phyloP scores from a whole-genome alignment of 2,329 filamentous ascomycete species.

The Sphaerulina populicola region DNA sequence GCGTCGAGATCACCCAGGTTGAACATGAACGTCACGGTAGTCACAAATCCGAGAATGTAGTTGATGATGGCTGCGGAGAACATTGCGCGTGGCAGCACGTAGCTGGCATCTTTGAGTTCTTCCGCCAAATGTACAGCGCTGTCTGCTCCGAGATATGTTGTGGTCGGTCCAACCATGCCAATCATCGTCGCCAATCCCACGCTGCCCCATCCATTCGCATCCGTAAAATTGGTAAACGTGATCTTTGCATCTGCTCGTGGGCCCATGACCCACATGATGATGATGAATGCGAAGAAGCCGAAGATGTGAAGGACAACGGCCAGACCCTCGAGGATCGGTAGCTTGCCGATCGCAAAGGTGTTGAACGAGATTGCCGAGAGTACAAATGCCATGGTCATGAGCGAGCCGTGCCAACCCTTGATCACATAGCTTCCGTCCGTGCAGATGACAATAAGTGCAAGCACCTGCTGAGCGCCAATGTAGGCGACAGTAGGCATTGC shows the following conservation, averaged over 20 bases:
- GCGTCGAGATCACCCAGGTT: constrained; percentile 23
- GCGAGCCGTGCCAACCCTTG: constrained; percentile 21
- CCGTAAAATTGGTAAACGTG: constrained; percentile 23
- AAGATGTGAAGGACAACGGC: constrained; percentile 26
- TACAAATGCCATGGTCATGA: constrained; percentile 24
- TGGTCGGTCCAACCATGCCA: constrained; percentile 30
- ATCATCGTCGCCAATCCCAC: constrained; percentile 24
- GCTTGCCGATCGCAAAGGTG: constrained; percentile 26
- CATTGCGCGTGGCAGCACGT: constrained; percentile 29
- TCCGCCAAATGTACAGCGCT: constrained; percentile 34
- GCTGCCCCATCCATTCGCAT: constrained; percentile 23
- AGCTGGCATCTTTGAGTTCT: constrained; percentile 27
- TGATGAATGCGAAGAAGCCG: constrained; percentile 28
- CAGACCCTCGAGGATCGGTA: constrained; percentile 26
- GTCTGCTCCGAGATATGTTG: constrained; percentile 35
- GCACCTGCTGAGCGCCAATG: constrained; percentile 25
- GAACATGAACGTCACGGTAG: constrained; percentile 28
- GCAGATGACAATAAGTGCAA: constrained; percentile 24
- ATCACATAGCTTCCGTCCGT: constrained; percentile 21
- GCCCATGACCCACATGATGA: constrained; percentile 26
- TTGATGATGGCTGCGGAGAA: constrained; percentile 28
- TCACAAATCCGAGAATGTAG: constrained; percentile 27
- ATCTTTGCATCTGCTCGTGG: constrained; percentile 16
- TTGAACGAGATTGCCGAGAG: constrained; percentile 26
- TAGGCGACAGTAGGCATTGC: constrained; percentile 26